A percentile compares a stretch with the other conserved stretches of the same genome.
Evolutionary conservation across 768 basidiomycete species (phyloP).

Genomic region (Suillus cothurnatus): DNA sequence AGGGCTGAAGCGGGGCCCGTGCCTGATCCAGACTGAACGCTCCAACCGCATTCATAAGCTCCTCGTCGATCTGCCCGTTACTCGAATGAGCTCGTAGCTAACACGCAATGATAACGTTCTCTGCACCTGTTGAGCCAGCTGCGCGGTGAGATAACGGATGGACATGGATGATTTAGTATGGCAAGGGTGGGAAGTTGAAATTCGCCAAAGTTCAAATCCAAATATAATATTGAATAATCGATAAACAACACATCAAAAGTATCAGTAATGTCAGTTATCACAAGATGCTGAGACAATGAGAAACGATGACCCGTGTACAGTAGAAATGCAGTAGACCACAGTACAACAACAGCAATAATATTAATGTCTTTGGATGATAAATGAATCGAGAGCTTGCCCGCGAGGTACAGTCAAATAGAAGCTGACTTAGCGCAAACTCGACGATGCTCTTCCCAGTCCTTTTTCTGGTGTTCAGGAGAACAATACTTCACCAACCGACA

Average conservation of each 20-base stretch:
- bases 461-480: constrained; percentile 70
- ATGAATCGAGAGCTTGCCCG: not conserved
- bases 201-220: not conserved
- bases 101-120: not conserved
- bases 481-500: constrained; percentile 82
- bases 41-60: constrained; percentile 86
- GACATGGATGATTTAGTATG: constrained; percentile 42
- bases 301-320: not conserved
- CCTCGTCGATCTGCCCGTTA: constrained; percentile 80
- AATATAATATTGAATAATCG: constrained; percentile 6
- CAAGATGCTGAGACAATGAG: not conserved
- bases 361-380: constrained; percentile 4
- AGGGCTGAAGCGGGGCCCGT: constrained; percentile 11
- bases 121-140: constrained; percentile 73
- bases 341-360: constrained; percentile 2
- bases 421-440: constrained; percentile 58
- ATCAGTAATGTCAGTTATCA: not conserved
- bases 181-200: not conserved
- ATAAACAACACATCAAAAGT: not conserved
- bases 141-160: constrained; percentile 68
- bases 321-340: not conserved
- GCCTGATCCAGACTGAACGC: constrained; percentile 97
- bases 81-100: not conserved
- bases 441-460: constrained; percentile 79
- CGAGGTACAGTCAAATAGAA: constrained; percentile 5